Evolutionary conservation across 163 green algal genomes (phyloP).

Genomic region (Trebouxia gelatinosa): DNA sequence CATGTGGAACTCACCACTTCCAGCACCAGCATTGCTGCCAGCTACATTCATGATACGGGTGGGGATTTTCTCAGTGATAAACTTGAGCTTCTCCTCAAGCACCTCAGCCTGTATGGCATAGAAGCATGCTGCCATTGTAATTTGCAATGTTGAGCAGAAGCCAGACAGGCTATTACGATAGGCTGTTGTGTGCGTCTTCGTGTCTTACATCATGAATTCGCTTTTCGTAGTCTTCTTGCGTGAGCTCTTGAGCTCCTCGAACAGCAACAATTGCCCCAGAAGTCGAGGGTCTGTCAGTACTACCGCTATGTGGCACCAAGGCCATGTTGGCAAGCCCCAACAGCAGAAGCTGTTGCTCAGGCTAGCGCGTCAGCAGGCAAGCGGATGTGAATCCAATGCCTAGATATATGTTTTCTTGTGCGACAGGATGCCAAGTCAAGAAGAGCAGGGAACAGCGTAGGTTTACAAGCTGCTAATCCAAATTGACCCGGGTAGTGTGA

Average conservation of each 20-base stretch:
- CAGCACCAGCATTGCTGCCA: slow-evolving; percentile 77
- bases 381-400: too few relatives aligned
- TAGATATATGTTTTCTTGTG: too few relatives aligned
- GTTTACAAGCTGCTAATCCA: too few relatives aligned
- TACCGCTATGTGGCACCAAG: slow-evolving; percentile 28
- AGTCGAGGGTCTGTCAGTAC: not conserved
- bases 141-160: not conserved
- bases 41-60: slow-evolving; percentile 71
- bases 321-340: slow-evolving; percentile 30
- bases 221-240: slow-evolving; percentile 37
- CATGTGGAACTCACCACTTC: slow-evolving; percentile 83
- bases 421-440: too few relatives aligned
- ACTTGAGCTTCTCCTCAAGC: slow-evolving; percentile 83
- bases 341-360: too few relatives aligned
- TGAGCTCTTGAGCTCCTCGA: slow-evolving; percentile 24
- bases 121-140: not conserved
- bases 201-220: slow-evolving; percentile 43
- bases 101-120: slow-evolving; percentile 63
- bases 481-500: too few relatives aligned
- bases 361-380: too few relatives aligned
- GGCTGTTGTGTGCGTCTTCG: not conserved
- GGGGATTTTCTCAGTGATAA: slow-evolving; percentile 83
- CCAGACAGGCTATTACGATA: not conserved
- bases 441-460: too few relatives aligned
- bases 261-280: slow-evolving; percentile 32